Evolutionary conservation across 139 green algal genomes (phyloP).

Genomic region (Dunaliella sp.): DNA sequence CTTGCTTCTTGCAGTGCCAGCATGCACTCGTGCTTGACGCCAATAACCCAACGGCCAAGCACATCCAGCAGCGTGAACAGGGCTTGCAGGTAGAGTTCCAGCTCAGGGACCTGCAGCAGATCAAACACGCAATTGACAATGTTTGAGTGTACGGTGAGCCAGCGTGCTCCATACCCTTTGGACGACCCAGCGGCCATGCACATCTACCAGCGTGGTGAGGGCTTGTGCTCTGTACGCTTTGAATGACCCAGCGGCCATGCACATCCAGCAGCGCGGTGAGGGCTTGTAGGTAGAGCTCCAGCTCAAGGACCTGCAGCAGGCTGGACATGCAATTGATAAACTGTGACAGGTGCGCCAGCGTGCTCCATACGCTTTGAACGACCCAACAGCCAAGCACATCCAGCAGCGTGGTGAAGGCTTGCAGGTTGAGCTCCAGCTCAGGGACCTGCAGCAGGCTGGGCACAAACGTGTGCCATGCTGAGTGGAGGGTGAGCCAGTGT

Average conservation of each 20-base stretch:
- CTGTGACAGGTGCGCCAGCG: no score
- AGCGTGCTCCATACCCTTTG: no score
- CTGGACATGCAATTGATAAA: no score
- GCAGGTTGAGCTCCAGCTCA: constrained; percentile 60
- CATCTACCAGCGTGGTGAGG: constrained; percentile 85
- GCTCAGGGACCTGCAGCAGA: constrained; percentile 32
- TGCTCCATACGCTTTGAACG: no score
- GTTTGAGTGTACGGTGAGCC: no score
- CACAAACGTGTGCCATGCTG: no score
- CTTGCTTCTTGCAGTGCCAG: not conserved
- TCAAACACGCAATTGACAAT: no score
- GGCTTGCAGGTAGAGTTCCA: constrained; percentile 67
- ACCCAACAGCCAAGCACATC: constrained; percentile 79
- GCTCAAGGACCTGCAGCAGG: constrained; percentile 30
- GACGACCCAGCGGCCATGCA: constrained; percentile 69
- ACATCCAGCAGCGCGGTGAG: constrained; percentile 86
- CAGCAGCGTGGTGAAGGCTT: constrained; percentile 83
- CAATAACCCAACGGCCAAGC: constrained; percentile 67
- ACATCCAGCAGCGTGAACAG: constrained; percentile 86
- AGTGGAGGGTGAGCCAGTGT: no score
- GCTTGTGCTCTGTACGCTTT: no score
- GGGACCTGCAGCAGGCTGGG: constrained; percentile 8
- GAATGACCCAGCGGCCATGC: constrained; percentile 70
- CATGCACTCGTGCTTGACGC: constrained; percentile 1
- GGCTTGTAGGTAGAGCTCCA: constrained; percentile 67